These are phyloP conservation scores for Cutaneotrichosporon sp. DNA, from an alignment of 1,284 basidiomycete species.

Conservation along the genomic window DNA sequence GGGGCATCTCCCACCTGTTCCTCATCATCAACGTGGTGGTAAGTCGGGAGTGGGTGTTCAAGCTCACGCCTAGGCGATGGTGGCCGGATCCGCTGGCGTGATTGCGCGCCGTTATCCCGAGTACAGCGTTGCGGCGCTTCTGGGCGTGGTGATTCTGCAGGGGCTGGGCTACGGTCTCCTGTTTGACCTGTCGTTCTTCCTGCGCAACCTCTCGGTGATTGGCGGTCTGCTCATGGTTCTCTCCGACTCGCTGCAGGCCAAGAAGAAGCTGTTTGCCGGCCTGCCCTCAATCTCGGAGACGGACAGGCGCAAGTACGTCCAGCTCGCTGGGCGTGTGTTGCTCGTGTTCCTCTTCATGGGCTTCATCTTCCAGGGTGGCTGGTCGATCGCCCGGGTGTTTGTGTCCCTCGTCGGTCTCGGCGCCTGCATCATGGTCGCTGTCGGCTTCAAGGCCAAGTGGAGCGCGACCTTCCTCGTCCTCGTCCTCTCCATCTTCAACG, in stretches of 20 bases:
- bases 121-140: constrained; percentile 79
- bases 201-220: constrained; percentile 86
- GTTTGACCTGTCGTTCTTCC: constrained; percentile 99
- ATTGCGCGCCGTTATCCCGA: constrained; percentile 85
- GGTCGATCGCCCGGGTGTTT: constrained; percentile 77
- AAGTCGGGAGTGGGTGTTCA: no score
- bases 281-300: constrained; percentile 86
- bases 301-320: constrained; percentile 98
- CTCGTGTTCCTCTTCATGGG: constrained; percentile 99
- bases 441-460: constrained; percentile 99
- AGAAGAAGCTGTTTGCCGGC: constrained; percentile 86
- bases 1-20: constrained; percentile 91
- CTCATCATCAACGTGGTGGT: constrained; percentile 87
- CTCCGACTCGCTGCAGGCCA: constrained; percentile 82
- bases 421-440: constrained; percentile 95
- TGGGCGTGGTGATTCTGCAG: constrained; percentile 88
- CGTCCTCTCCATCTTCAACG: constrained; percentile 88
- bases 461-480: constrained; percentile 94
- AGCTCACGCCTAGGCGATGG: constrained; percentile 72
- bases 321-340: constrained; percentile 91
- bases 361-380: constrained; percentile 89
- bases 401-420: constrained; percentile 81
- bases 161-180: constrained; percentile 92
- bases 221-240: constrained; percentile 97
- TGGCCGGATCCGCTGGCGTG: constrained; percentile 76